Base-by-base conservation (phyloP, 2,329 filamentous ascomycete genomes). In the Thermoascus crustaceus region DNA sequence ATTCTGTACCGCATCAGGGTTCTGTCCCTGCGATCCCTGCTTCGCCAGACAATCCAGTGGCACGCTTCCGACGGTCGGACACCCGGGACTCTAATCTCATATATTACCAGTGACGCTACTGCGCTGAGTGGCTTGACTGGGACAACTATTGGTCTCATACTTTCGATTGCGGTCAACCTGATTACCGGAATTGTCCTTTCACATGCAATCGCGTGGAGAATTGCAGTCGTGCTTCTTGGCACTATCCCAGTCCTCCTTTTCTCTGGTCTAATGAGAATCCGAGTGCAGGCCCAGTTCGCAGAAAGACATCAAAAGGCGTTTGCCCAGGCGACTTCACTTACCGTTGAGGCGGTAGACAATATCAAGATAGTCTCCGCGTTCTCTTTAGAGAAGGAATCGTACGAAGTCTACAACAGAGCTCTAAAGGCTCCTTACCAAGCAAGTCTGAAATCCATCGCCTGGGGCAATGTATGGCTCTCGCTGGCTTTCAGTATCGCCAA, bases 191-290 rank as follows among this genome's bases (percentile, higher is more conserved):
- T 82, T 39, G 70, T 79, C 23, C 55, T 83, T 4, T 75, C 78
- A 0, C 77, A 81, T 42, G 72, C 82, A 30, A 63, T 84, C 18
- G 76, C 76, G 4, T 85, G 80, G 80, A 80, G 75, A 49, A 82
- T 85, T 40, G 78, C 79, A 1, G 61, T 85, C 6, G 80, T 84
- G 2, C 76, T 77, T 32, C 66, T 85, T 7, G 71, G 78, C 1
- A 70, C 73, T 3, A 72, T 83, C 0, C 81, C 80, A 0, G 56
- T 84, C 2, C 68, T 83, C 6, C 63, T 85, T 0, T 74, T 73
- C 2, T 69, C 78, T 0, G 80, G 80, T 0, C 72, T 80, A 43
- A 73, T 84, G 69, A 72, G 80, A 42, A 64, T 83, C n/a, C 68
- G 69, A 1, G 69, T 75, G 5, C 67, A 81, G 1, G 68, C 71